Evolutionary conservation across 2,329 filamentous ascomycete genomes (phyloP).

Genomic region (Aspergillus hortae): DNA sequence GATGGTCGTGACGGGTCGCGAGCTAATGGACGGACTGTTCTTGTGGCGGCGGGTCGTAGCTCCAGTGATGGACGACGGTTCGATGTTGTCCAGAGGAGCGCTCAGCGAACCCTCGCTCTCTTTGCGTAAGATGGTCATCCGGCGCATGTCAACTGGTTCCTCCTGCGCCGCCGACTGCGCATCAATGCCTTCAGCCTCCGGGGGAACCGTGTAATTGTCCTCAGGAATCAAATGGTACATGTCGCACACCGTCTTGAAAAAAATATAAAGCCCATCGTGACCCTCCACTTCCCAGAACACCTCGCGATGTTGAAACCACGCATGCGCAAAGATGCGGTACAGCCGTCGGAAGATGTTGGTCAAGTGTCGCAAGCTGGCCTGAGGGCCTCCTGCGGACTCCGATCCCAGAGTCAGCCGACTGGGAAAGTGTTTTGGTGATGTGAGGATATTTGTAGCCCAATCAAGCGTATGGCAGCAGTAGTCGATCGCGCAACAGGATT

Average conservation of each 20-base stretch:
- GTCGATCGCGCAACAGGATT: conserved; percentile 96
- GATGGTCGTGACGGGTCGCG: conserved; percentile 71
- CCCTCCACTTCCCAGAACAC: conserved; percentile 94
- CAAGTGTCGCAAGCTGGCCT: conserved; percentile 60
- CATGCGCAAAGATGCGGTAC: conserved; percentile 96
- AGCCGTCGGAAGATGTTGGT: conserved; percentile 92
- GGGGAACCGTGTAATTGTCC: conserved; percentile 93
- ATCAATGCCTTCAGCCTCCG: conserved; percentile 85
- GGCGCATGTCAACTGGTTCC: conserved; percentile 22
- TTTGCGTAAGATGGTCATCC: conserved; percentile 37
- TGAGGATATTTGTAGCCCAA: conserved; percentile 93
- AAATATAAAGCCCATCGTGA: conserved; percentile 86
- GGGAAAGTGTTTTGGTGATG: conserved; percentile 91
- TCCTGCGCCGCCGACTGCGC: conserved; percentile 28
- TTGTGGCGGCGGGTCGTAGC: conserved; percentile 80
- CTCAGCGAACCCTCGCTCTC: conserved; percentile 21
- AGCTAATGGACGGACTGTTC: conserved; percentile 75
- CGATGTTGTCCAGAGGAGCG: conserved; percentile 23
- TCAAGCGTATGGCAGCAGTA: conserved; percentile 99
- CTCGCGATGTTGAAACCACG: conserved; percentile 94
- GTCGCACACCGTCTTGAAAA: conserved; percentile 97
- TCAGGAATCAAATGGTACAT: conserved; percentile 82
- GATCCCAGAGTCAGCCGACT: conserved; percentile 67
- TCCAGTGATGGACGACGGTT: conserved; percentile 50
- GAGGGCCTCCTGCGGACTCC: conserved; percentile 39